phyloP scores from a whole-genome alignment of 805 yeast genomes.

The Candida patagonica region DNA sequence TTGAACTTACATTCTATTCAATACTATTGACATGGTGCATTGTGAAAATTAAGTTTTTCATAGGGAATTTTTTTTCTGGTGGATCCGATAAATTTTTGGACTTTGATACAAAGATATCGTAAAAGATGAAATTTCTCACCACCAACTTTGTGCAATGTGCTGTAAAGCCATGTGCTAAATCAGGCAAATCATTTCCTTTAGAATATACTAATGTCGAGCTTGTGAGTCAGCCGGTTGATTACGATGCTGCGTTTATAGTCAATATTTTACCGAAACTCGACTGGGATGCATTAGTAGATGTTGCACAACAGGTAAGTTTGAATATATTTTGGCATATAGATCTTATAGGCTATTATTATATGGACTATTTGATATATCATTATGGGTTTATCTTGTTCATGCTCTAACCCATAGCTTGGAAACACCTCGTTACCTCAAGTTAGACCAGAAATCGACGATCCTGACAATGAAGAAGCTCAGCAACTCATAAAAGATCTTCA shows the following conservation, averaged over 20 bases:
- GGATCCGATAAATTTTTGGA: background rate
- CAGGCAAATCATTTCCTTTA: constrained; percentile 75
- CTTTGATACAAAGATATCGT: background rate
- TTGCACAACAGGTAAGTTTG: constrained; percentile 57
- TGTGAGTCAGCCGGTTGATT: constrained; percentile 69
- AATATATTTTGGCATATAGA: too few species aligned
- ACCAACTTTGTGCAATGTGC: constrained; percentile 95
- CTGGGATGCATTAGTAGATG: constrained; percentile 76
- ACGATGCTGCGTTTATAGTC: constrained; percentile 67
- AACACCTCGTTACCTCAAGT: constrained; percentile 37
- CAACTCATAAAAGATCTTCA: constrained; percentile 70
- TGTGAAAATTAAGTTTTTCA: background rate
- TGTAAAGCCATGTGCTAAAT: constrained; percentile 65
- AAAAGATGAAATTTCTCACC: constrained; percentile 82
- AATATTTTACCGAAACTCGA: constrained; percentile 74
- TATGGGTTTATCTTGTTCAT: background rate
- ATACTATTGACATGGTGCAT: too few species aligned
- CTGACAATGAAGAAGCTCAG: constrained; percentile 34
- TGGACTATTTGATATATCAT: background rate
- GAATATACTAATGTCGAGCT: constrained; percentile 59
- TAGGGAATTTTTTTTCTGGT: background rate
- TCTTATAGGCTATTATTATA: too few species aligned
- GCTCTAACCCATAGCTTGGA: constrained; percentile 35
- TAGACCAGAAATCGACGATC: constrained; percentile 37
- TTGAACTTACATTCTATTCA: too few species aligned